phyloP scores from a whole-genome alignment of 352 stramenopile species.

The Phytophthora quininea region DNA sequence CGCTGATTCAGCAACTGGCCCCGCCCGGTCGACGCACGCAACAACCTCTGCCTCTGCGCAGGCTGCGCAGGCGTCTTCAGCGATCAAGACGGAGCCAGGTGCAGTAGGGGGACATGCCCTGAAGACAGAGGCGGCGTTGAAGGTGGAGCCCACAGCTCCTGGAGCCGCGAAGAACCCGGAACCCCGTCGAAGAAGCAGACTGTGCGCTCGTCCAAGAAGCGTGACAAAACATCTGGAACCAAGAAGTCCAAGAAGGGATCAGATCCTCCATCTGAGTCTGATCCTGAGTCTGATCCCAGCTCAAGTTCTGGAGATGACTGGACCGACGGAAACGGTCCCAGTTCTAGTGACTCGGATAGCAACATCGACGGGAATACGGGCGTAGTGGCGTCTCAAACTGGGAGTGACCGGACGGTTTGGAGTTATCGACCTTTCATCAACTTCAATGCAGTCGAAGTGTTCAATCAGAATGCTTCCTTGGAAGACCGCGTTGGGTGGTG shows the following conservation, averaged over 20 bases:
- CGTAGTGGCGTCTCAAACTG: neutral
- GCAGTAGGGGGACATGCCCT: too few species aligned
- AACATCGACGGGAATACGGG: neutral
- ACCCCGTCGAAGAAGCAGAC: too few species aligned
- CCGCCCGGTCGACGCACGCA: neutral
- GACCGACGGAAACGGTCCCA: too few species aligned
- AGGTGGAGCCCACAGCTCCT: too few species aligned
- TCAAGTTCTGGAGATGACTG: too few species aligned
- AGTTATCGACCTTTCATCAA: constrained; percentile 6
- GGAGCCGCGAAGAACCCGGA: too few species aligned
- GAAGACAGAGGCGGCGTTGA: too few species aligned
- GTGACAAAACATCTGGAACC: neutral
- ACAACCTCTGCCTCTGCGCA: too few species aligned
- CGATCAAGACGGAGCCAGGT: too few species aligned
- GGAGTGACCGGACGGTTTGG: neutral
- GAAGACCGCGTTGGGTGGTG: neutral
- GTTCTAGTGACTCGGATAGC: neutral
- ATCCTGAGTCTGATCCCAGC: neutral
- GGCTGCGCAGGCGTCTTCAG: too few species aligned
- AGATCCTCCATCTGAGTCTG: neutral
- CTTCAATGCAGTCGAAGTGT: neutral
- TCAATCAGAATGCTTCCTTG: neutral
- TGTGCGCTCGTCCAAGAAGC: neutral
- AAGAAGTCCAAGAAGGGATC: neutral
- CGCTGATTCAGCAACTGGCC: neutral